Base-by-base conservation (phyloP, 148 eudicot genomes). In the Fallopia convolvulus region DNA sequence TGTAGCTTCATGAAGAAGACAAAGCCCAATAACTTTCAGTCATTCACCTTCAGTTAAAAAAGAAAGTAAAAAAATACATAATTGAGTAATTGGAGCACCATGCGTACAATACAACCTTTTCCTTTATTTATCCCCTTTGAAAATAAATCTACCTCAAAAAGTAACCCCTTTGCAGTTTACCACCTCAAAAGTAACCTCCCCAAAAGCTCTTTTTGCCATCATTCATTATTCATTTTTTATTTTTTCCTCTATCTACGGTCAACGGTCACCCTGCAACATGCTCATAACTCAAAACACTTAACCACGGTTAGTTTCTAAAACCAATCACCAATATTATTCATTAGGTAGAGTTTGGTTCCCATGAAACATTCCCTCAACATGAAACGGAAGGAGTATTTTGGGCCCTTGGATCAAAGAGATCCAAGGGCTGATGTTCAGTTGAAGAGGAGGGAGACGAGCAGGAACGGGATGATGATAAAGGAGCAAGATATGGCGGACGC, bases 101-200 rank as follows among this genome's bases (percentile, higher is more conserved):
- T 61, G 36, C 61, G 26, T 55, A 55, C 61, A 60, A 60, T n/a
- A 26, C 70, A 30, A 3, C 70, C 72, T 68, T 65, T 65, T 32
- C 60, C 46, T 17, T 36, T 33, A 0, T 61, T 7, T 33, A 33
- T 36, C 15, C 11, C 39, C 1, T 14, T 30, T 63, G 15, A 39
- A 68, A 61, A 61, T 5, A 7, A 7, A 1, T 3, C 7, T 17
- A 50, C 20, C 8, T 30, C 4, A 5, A 17, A 68, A 68, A 46
- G 21, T 11, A 68, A 68, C 9, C 39, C 46, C 8, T 36, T 66
- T 66, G 20, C 70, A 65, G 70, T 65, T 65, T 40, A 32, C 30
- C 71, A 32, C 71, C 71, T 65, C 71, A 65, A 65, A 65, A 65
- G 42, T 32, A 65, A 65, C 71, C 71, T 65, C 41, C 15, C 32